Percentiles rank a stretch among this genome's conserved stretches.
Conservation (phyloP, 306 rosid species). For the Medicago arabica region DNA sequence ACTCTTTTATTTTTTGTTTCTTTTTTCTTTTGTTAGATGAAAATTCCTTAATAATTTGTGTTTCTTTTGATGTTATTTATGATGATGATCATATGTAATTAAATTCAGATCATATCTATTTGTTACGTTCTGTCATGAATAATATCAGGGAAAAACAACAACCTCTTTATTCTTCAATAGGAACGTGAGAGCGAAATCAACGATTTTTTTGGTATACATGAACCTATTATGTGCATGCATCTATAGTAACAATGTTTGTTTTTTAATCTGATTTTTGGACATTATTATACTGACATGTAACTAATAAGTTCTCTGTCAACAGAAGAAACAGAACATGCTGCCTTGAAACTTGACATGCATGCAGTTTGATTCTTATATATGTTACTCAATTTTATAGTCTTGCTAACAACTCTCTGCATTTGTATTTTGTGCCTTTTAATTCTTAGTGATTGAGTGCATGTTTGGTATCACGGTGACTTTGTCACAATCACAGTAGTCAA, state of each 20-base stretch:
- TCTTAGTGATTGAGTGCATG: too few relatives aligned
- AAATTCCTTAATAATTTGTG: not conserved
- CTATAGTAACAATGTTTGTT: not conserved
- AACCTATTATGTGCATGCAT: constrained; percentile 32
- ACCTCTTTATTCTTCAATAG: too few relatives aligned
- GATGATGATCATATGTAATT: not conserved
- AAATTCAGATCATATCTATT: constrained; percentile 41
- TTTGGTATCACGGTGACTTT: too few relatives aligned
- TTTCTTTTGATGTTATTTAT: not conserved
- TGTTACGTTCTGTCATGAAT: not conserved
- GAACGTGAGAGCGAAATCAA: too few relatives aligned
- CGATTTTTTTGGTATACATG: not conserved
- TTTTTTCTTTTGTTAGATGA: too few relatives aligned
- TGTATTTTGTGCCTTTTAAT: too few relatives aligned
- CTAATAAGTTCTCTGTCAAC: not conserved
- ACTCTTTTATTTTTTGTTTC: not conserved
- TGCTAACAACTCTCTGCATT: not conserved
- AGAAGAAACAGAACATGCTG: too few relatives aligned
- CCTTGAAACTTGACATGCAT: constrained; percentile 21
- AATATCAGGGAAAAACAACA: not conserved
- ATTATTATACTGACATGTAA: not conserved
- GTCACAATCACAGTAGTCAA: too few relatives aligned
- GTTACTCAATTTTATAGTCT: not conserved
- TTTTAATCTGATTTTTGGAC: not conserved
- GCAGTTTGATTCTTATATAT: constrained; percentile 1